A percentile compares a stretch with the other conserved stretches of the same genome.
Evolutionary conservation across 257 asterid genomes (phyloP).

Genomic region (Solanum etuberosum): DNA sequence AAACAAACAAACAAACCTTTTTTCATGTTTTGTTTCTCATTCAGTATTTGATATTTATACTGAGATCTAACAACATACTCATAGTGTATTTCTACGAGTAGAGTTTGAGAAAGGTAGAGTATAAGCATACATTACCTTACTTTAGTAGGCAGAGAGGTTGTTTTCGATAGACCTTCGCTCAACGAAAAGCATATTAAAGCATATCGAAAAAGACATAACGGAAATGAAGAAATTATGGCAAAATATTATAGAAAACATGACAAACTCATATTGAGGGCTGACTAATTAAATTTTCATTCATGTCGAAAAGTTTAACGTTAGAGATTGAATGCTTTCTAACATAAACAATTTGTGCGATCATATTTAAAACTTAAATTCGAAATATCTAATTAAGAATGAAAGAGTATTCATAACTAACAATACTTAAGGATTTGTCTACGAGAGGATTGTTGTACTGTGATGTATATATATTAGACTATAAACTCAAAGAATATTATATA

Average conservation of each 20-base stretch:
- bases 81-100: background rate
- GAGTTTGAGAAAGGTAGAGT: background rate
- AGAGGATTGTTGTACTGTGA: background rate
- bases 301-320: background rate
- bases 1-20: background rate
- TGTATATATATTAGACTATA: background rate
- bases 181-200: background rate
- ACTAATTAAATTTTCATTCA: background rate
- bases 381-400: background rate
- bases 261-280: fast-evolving
- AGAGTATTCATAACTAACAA: background rate
- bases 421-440: background rate
- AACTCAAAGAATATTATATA: background rate
- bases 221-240: background rate
- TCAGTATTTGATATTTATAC: background rate
- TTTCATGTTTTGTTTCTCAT: background rate
- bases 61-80: background rate
- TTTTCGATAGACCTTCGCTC: background rate
- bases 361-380: background rate
- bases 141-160: background rate
- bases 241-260: background rate
- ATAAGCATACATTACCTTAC: background rate
- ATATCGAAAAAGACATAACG: background rate
- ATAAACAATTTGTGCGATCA: background rate
- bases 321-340: background rate